Conservation (phyloP, 108 stramenopile genomes). For the Nitzschia palea region DNA sequence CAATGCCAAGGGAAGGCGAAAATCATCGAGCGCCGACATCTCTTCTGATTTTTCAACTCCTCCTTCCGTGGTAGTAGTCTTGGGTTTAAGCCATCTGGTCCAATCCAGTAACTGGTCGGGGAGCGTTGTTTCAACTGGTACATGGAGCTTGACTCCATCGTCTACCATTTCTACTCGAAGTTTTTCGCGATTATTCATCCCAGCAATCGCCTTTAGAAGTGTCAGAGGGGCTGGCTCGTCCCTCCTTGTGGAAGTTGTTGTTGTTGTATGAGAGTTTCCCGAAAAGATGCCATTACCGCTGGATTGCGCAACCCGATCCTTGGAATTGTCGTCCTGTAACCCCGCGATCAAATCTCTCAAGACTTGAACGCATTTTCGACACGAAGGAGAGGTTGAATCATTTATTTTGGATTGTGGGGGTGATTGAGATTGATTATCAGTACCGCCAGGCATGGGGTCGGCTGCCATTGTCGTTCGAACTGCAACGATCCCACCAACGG, state of each 20-base stretch:
- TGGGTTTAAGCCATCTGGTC: neutral
- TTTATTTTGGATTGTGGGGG: neutral
- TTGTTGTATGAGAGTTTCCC: neutral
- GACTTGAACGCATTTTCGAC: slow-evolving; percentile 36
- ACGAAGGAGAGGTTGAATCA: slow-evolving; percentile 14
- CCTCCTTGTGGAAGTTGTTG: neutral
- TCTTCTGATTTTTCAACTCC: neutral
- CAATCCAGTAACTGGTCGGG: slow-evolving; percentile 14
- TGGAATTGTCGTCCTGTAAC: neutral
- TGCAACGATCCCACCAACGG: no score
- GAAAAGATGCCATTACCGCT: neutral
- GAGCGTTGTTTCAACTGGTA: slow-evolving; percentile 35
- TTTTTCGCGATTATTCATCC: neutral
- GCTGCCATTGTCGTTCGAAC: no score
- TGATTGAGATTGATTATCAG: no score
- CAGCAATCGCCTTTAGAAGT: slow-evolving; percentile 28
- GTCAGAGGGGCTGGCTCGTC: slow-evolving; percentile 31
- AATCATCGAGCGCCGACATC: neutral
- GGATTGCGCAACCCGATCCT: neutral
- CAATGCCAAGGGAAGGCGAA: slow-evolving; percentile 3
- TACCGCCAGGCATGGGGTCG: no score
- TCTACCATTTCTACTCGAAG: slow-evolving; percentile 15
- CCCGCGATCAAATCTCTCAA: slow-evolving; percentile 29
- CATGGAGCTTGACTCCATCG: slow-evolving; percentile 24
- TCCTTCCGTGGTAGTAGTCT: neutral